Evolutionary conservation across 2,329 filamentous ascomycete genomes (phyloP).

Genomic region (Ophiocordyceps robertsii): DNA sequence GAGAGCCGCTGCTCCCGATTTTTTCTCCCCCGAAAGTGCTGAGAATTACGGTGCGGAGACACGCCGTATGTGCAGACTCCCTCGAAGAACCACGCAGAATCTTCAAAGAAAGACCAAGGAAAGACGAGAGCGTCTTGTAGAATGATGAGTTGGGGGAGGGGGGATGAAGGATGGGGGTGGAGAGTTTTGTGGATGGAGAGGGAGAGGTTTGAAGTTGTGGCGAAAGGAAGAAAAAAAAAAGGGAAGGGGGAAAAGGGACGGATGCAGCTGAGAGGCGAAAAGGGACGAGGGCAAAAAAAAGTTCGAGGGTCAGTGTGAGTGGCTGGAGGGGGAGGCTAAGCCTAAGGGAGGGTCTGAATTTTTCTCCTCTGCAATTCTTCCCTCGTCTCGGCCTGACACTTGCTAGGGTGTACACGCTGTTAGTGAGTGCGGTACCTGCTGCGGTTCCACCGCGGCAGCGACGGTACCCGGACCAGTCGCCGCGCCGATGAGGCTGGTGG

Average conservation of each 20-base stretch:
- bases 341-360: slow-evolving; percentile 5
- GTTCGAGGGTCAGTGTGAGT: slow-evolving; percentile 10
- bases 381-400: too few relatives aligned
- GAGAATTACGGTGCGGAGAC: slow-evolving; percentile 17
- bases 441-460: too few relatives aligned
- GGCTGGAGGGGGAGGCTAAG: slow-evolving; percentile 18
- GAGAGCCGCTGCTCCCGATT: slow-evolving; percentile 19
- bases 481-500: too few relatives aligned
- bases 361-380: background rate
- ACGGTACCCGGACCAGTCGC: too few relatives aligned
- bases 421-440: too few relatives aligned
- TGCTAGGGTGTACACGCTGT: too few relatives aligned
- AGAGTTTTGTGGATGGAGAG: slow-evolving; percentile 1
- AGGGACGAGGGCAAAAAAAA: slow-evolving; percentile 15
- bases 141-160: slow-evolving; percentile 14
- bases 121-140: slow-evolving; percentile 19
- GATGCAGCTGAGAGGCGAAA: slow-evolving; percentile 1
- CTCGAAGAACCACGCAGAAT: slow-evolving; percentile 28
- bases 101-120: slow-evolving; percentile 34
- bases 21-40: slow-evolving; percentile 10
- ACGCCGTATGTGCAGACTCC: slow-evolving; percentile 19
- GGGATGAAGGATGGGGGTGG: slow-evolving; percentile 16
- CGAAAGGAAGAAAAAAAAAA: slow-evolving; percentile 10
- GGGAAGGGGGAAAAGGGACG: slow-evolving; percentile 4
- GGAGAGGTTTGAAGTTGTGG: slow-evolving; percentile 7